Conservation (phyloP, 1,284 basidiomycete species). For the Albatrellus sp. region DNA sequence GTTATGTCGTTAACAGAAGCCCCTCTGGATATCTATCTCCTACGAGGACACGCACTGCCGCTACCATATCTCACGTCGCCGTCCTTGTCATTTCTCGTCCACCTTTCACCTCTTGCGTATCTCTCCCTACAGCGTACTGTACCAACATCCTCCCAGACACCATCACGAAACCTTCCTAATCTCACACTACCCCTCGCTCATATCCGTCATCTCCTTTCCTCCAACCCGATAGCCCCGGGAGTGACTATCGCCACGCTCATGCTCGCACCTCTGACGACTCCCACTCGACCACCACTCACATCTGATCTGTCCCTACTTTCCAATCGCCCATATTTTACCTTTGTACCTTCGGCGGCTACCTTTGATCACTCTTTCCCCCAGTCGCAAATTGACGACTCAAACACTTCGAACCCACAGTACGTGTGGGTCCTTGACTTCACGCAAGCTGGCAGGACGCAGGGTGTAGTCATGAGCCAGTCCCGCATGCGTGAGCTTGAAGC, state of each 20-base stretch:
- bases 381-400: background rate
- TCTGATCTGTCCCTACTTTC: constrained; percentile 13
- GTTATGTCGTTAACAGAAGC: constrained; percentile 15
- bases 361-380: constrained; percentile 40
- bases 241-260: constrained; percentile 45
- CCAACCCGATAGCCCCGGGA: constrained; percentile 27
- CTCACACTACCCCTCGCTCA: constrained; percentile 41
- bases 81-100: constrained; percentile 56
- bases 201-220: constrained; percentile 33
- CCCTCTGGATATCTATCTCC: constrained; percentile 56
- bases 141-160: background rate
- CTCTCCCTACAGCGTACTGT: constrained; percentile 38
- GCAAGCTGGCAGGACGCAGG: constrained; percentile 33
- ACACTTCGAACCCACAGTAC: constrained; percentile 19
- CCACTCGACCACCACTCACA: constrained; percentile 11
- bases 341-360: constrained; percentile 25
- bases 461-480: constrained; percentile 58
- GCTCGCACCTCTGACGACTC: constrained; percentile 25
- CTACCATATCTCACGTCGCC: constrained; percentile 55
- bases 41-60: constrained; percentile 51
- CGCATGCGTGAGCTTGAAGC: constrained; percentile 58
- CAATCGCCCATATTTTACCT: constrained; percentile 12
- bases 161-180: constrained; percentile 18
- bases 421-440: constrained; percentile 67
- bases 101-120: constrained; percentile 57